phyloP scores from a whole-genome alignment of 106 monocot genomes.

The Hemerocallis citrina region DNA sequence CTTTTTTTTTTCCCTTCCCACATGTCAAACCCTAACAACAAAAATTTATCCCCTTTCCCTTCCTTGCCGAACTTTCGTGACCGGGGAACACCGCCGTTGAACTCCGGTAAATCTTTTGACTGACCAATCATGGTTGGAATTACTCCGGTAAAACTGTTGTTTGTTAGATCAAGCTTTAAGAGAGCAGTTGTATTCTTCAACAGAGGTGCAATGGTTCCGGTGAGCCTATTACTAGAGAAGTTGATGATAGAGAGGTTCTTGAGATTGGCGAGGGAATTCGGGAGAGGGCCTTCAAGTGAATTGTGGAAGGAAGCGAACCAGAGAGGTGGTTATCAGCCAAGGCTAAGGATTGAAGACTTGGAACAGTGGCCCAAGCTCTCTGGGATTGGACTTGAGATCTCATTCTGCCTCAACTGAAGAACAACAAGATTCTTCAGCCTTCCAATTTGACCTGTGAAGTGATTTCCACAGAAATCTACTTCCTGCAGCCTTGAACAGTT shows the following conservation, averaged over 20 bases:
- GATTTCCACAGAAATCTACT: slow-evolving; percentile 86
- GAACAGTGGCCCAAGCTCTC: slow-evolving; percentile 64
- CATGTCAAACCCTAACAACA: too few relatives aligned
- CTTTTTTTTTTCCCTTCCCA: too few relatives aligned
- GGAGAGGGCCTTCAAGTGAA: slow-evolving; percentile 65
- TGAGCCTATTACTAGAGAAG: slow-evolving; percentile 74
- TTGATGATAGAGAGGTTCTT: slow-evolving; percentile 65
- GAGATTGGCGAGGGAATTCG: slow-evolving; percentile 33
- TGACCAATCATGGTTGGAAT: slow-evolving; percentile 37
- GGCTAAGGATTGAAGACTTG: slow-evolving; percentile 51
- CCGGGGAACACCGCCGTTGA: too few relatives aligned
- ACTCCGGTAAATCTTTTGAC: slow-evolving; percentile 32
- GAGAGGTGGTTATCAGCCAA: slow-evolving; percentile 76
- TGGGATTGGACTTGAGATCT: slow-evolving; percentile 64
- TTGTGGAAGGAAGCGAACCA: slow-evolving; percentile 58
- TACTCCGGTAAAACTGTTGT: slow-evolving; percentile 72
- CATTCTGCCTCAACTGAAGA: slow-evolving; percentile 84
- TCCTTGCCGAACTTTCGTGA: too few relatives aligned
- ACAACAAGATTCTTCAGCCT: slow-evolving; percentile 54
- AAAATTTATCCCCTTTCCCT: too few relatives aligned
- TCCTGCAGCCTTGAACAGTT: slow-evolving; percentile 66
- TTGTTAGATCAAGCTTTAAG: slow-evolving; percentile 58
- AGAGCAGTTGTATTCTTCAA: slow-evolving; percentile 39
- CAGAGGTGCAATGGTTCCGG: slow-evolving; percentile 53
- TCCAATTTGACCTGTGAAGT: slow-evolving; percentile 65